Evolutionary conservation across 1,139 yeast species (phyloP), one percentile per base, ranked within the genome.

Genomic region (Torulaspora globosa): DNA sequence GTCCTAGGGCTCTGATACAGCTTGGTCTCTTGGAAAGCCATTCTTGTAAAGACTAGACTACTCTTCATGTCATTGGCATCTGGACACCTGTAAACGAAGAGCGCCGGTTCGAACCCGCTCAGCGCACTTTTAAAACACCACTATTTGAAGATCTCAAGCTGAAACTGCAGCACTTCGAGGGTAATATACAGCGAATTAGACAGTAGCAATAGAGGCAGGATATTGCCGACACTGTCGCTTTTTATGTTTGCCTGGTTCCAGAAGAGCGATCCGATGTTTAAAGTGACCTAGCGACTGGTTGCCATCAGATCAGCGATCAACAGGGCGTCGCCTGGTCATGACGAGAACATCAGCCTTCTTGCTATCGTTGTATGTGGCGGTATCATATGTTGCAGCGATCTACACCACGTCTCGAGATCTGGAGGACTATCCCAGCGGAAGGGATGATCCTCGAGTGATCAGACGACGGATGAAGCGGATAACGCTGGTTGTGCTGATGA

Each of bases 381-480:
- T 41, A 12, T 60, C 66, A 3, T 63, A 62, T 45, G 65, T 62
- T 3, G 48, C 48, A 9, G 59, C 55, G 7, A 35, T 63, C 14
- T 58, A 62, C 38, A 24, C 55, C 1, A 43, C 57, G 5, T 42
- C 55, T 1, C 50, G 43, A n/a, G 51, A 46, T 12, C 45, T 51
- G 8, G 51, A 50, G 9, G 51, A 57, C 24, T 57, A 48, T 46
- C 57, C 52, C 33, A 50, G 54, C 11, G 68, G 68, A 39, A 62
- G 85, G 43, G 73, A 82, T 62, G 77, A 80, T 45, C 73, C 75
- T 0, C 50, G 44, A 5, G 70, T 73, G 1, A 70, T 74, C 14
- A 59, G 51, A 37, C 56, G 63, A 8, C 56, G 78, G 40, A 54
- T 74, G 35, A 47, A 38, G 2, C 59, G 69, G 21, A 63, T 72